Percentiles rank a stretch among this genome's conserved stretches.
phyloP scores from a whole-genome alignment of 257 asterid genomes.

The Solanum rostratum region DNA sequence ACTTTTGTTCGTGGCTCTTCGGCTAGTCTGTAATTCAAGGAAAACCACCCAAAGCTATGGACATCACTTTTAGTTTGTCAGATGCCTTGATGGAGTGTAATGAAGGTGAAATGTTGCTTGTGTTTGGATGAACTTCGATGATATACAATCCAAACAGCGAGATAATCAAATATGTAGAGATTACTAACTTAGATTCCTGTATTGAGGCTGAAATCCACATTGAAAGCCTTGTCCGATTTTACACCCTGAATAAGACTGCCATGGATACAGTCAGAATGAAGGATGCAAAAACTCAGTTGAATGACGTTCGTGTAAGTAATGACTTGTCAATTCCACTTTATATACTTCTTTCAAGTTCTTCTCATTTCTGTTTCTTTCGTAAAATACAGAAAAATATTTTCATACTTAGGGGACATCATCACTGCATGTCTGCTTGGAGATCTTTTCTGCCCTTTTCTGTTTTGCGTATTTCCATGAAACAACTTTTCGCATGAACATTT shows the following conservation, averaged over 20 bases:
- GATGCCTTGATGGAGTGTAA: no score
- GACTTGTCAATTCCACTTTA: neutral
- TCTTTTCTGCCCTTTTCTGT: neutral
- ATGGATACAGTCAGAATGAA: neutral
- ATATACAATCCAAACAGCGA: slow-evolving; percentile 16
- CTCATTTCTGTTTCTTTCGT: neutral
- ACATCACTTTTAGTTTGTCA: no score
- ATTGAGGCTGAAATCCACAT: slow-evolving; percentile 4
- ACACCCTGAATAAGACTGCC: neutral
- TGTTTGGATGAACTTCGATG: slow-evolving; percentile 12
- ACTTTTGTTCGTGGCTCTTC: slow-evolving; percentile 65
- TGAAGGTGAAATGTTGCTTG: neutral
- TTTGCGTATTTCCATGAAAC: neutral
- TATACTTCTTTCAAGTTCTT: neutral
- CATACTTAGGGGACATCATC: neutral
- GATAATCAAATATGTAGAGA: slow-evolving; percentile 15
- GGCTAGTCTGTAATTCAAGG: slow-evolving; percentile 53
- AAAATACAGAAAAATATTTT: neutral
- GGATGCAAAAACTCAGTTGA: neutral
- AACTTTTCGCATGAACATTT: neutral
- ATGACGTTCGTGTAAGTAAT: neutral
- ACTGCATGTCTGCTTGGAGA: neutral
- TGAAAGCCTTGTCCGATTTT: slow-evolving; percentile 24
- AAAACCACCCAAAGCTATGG: slow-evolving; percentile 52
- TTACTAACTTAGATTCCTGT: neutral